Conservation (phyloP, 1,139 yeast species). For the Waltiozyma solani region DNA sequence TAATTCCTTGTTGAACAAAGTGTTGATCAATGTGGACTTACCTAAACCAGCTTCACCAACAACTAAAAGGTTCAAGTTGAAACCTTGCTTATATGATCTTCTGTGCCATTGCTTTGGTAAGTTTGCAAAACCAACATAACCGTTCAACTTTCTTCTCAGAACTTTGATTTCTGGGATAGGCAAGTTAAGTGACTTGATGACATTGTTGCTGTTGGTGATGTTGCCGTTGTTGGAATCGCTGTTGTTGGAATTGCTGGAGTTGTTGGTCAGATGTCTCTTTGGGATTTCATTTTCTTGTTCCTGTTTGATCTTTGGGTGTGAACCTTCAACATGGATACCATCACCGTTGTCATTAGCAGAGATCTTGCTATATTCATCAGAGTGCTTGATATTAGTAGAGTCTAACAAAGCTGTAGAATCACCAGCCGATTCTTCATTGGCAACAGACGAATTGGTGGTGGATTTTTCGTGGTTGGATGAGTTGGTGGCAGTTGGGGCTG, state of each 20-base stretch:
- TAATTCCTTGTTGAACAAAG: constrained; percentile 76
- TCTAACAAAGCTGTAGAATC: background rate
- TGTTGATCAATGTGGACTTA: constrained; percentile 84
- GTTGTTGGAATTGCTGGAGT: constrained; percentile 1
- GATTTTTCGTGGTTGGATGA: constrained; percentile 1
- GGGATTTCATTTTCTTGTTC: background rate
- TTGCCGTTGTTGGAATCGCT: constrained; percentile 1
- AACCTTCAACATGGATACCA: background rate
- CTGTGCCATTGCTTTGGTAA: constrained; percentile 99
- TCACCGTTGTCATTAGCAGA: background rate
- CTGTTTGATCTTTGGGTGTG: background rate
- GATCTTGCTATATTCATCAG: constrained; percentile 3
- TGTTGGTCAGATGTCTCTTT: constrained; percentile 1
- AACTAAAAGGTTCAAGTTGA: constrained; percentile 77
- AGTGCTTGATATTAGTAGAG: background rate
- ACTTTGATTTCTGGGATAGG: constrained; percentile 34
- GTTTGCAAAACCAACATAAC: constrained; percentile 96
- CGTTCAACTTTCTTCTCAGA: constrained; percentile 75
- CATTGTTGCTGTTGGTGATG: background rate
- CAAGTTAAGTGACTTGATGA: background rate
- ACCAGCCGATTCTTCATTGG: constrained; percentile 1
- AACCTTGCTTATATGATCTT: constrained; percentile 90
- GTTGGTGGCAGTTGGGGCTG: constrained; percentile 2
- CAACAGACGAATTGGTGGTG: background rate
- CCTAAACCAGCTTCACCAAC: constrained; percentile 94